Evolutionary conservation across 1,284 basidiomycete species (phyloP).

Genomic region (Cryptococcus sp.): DNA sequence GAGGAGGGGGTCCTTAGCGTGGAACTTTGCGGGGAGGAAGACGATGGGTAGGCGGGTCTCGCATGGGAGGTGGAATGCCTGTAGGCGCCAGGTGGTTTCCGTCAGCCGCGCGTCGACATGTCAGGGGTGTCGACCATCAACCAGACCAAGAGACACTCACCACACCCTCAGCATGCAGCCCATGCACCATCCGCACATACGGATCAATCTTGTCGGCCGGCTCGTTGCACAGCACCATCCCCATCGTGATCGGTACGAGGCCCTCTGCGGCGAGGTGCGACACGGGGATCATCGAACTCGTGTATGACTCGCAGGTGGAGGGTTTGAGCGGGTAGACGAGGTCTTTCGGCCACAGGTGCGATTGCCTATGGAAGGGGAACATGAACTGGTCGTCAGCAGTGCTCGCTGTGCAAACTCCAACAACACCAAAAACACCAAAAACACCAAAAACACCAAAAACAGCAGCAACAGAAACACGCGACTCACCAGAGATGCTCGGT

Average conservation of each 20-base stretch:
- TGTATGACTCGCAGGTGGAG: conserved; percentile 22
- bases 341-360: conserved; percentile 31
- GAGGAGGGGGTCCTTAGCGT: conserved; percentile 39
- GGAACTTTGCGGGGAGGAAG: conserved; percentile 47
- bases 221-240: conserved; percentile 48
- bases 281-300: conserved; percentile 45
- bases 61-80: conserved; percentile 44
- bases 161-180: conserved; percentile 44
- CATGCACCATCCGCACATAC: conserved; percentile 44
- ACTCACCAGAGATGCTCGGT: conserved; percentile 43
- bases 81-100: not conserved
- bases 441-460: too few species aligned
- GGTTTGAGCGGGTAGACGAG: conserved; percentile 31
- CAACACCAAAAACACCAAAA: too few species aligned
- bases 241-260: conserved; percentile 41
- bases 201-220: conserved; percentile 25
- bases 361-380: conserved; percentile 31
- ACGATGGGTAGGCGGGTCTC: conserved; percentile 36
- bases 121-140: not conserved
- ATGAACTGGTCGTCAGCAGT: not conserved
- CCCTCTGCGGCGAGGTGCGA: conserved; percentile 45
- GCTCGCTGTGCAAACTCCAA: too few species aligned
- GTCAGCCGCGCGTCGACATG: too few species aligned
- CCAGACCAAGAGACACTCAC: conserved; percentile 26
- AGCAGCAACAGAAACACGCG: not conserved